phyloP scores from a whole-genome alignment of 768 basidiomycete species.

The Boletus huronensis region DNA sequence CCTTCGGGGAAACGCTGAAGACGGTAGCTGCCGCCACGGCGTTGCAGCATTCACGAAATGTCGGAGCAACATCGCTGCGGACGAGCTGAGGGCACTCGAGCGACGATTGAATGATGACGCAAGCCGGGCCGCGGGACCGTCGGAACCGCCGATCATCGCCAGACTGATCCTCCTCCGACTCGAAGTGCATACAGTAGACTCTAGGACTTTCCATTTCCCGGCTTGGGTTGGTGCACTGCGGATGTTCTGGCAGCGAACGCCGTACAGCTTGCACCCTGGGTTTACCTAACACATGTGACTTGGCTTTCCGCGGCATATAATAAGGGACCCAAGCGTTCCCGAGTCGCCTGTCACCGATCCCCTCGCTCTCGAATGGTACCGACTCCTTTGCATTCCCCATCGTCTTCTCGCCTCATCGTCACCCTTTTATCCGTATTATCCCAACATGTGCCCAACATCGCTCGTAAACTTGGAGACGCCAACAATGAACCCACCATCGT shows the following conservation, averaged over 20 bases:
- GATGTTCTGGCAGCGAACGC: too few species aligned
- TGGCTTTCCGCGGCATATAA: background rate
- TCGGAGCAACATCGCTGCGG: slow-evolving; percentile 8
- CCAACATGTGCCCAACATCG: slow-evolving; percentile 43
- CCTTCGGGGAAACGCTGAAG: background rate
- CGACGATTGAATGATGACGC: too few species aligned
- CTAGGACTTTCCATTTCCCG: too few species aligned
- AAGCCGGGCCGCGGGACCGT: background rate
- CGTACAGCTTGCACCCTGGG: too few species aligned
- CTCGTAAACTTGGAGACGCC: slow-evolving; percentile 23
- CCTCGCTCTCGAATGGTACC: slow-evolving; percentile 37
- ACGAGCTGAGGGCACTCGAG: too few species aligned
- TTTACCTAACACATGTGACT: slow-evolving; percentile 6
- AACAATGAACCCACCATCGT: slow-evolving; percentile 10
- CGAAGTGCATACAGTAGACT: too few species aligned
- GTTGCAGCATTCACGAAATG: background rate
- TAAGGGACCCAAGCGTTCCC: background rate
- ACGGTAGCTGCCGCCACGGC: background rate
- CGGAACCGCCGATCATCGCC: too few species aligned
- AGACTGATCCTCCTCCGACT: too few species aligned
- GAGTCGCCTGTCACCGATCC: background rate
- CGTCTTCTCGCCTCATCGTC: slow-evolving; percentile 44
- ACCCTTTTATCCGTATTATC: slow-evolving; percentile 41
- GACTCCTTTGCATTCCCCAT: slow-evolving; percentile 29
- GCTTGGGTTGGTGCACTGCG: too few species aligned